Evolutionary conservation across 2,329 filamentous ascomycete genomes (phyloP), one percentile per base, ranked within the genome.

Genomic region (Sphaerulina populicola): DNA sequence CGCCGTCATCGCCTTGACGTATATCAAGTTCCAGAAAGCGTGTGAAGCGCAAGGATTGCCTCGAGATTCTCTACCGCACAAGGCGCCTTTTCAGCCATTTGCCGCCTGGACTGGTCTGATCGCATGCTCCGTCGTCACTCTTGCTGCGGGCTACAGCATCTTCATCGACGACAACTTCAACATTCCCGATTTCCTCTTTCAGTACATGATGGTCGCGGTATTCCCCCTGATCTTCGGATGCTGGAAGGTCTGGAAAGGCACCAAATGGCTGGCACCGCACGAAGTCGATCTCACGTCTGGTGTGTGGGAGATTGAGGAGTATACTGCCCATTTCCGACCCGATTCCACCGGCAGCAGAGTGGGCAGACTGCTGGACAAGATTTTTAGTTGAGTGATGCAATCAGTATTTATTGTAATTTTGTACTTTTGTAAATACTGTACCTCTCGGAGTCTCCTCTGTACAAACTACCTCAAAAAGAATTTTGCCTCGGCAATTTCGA

Each of bases 1-100:
- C 64, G 73, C 82, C 52, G 73, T 78, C 64, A 80, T 80, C 68
- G 71, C 70, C 30, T 63, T 74, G 15, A 81, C 77, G 9, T 81
- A 78, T 64, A 69, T 80, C 50, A 74, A 67, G 61, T 82, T 79
- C 69, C 74, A 78, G 68, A 70, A 71, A 31, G 78, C 78, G 2
- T 70, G 69, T 58, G 69, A 72, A 55, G 74, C 67, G 1, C 75
- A 77, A 58, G 72, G 72, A 0, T 39, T 78, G 39, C 71, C 76
- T 62, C 78, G 80, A 52, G 68, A 62, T n/a, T 67, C 66, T 0
- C 67, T 82, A 23, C 79, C 80, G 2, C 83, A 82, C 67, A 72
- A 65, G 35, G 80, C 76, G 7, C 74, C 56, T 50, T 63, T 64
- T 55, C 79, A 82, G 64, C 79, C 80, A 0, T 82, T 77, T 62